These are phyloP conservation scores for Ophiostoma ulmi DNA, from an alignment of 2,329 filamentous ascomycete species.

Conservation along the genomic window DNA sequence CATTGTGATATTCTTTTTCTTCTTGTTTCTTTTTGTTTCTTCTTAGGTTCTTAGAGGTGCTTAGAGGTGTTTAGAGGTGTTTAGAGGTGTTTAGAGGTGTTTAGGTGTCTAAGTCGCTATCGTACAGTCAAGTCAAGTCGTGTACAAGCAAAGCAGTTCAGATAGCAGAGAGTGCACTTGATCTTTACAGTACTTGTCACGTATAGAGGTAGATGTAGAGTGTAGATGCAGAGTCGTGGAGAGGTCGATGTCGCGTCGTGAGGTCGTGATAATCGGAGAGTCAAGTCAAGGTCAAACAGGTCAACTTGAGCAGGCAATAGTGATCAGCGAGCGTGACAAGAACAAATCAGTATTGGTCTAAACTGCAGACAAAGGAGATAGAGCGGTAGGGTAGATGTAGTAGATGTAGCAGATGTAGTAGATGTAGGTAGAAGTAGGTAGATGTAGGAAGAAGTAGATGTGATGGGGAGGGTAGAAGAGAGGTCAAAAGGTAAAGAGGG, in stretches of 20 bases:
- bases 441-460: not conserved
- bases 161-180: not conserved
- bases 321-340: not conserved
- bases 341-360: conserved; percentile 16
- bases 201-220: not conserved
- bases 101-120: not conserved
- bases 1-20: conserved; percentile 14
- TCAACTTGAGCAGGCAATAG: conserved; percentile 16
- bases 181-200: conserved; percentile 3
- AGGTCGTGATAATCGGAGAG: not conserved
- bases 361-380: conserved; percentile 16
- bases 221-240: not conserved
- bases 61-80: not conserved
- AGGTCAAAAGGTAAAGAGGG: not conserved
- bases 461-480: not conserved
- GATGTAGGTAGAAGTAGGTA: not conserved
- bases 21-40: not conserved
- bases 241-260: not conserved
- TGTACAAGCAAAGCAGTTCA: not conserved
- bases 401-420: not conserved
- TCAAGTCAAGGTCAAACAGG: conserved; percentile 14
- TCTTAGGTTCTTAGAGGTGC: not conserved
- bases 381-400: not conserved
- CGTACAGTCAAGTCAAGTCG: conserved; percentile 7
- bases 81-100: not conserved